These are phyloP conservation scores for Lipomyces sp. DNA, from an alignment of 805 yeast species.

Conservation along the genomic window DNA sequence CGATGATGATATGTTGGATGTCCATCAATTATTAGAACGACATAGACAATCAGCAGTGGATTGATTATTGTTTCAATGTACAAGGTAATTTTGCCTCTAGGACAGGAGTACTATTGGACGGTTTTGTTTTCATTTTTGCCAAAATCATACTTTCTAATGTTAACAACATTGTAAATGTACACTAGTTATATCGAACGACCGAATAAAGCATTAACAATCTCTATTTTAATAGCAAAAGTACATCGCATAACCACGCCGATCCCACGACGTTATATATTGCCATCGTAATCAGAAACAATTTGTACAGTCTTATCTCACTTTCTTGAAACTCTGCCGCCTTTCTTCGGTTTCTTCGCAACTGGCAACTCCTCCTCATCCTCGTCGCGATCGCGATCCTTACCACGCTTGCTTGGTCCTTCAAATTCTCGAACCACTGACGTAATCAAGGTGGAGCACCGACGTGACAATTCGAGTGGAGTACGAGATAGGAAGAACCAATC, in stretches of 20 bases:
- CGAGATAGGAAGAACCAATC: constrained; percentile 88
- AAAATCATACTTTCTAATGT: background rate
- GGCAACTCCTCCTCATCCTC: constrained; percentile 30
- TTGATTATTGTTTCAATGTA: background rate
- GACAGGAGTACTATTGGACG: background rate
- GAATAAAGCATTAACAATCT: background rate
- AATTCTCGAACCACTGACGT: constrained; percentile 75
- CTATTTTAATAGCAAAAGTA: background rate
- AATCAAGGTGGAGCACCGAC: constrained; percentile 81
- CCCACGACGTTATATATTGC: background rate
- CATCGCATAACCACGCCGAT: background rate
- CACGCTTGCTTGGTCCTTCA: constrained; percentile 47
- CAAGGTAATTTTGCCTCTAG: background rate
- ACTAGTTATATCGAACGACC: background rate
- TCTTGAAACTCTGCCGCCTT: constrained; percentile 3
- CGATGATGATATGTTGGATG: constrained; percentile 12
- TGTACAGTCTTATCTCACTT: background rate
- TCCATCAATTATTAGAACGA: constrained; percentile 3
- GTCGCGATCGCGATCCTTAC: constrained; percentile 24
- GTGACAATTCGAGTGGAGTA: constrained; percentile 72
- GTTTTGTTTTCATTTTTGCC: background rate
- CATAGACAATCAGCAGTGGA: constrained; percentile 1
- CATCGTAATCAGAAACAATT: background rate
- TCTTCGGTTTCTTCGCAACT: constrained; percentile 27
- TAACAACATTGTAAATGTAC: background rate